Percentiles rank a stretch among this genome's conserved stretches.
Evolutionary conservation across 2,329 filamentous ascomycete genomes (phyloP).

Genomic region (Neofusicoccum parvum): DNA sequence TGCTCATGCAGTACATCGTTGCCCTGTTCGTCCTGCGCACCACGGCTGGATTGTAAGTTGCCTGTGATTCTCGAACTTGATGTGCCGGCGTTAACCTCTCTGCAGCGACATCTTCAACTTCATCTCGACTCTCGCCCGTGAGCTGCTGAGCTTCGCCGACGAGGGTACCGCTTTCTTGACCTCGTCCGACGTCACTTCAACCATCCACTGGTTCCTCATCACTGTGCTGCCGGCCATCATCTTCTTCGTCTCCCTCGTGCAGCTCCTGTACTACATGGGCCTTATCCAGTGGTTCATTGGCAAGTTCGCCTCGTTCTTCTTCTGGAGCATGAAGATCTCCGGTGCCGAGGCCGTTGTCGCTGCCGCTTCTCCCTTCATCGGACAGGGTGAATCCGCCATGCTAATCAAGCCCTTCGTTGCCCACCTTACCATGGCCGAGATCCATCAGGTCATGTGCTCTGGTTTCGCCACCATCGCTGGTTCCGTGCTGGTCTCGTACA

Average conservation of each 20-base stretch:
- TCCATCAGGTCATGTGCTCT: constrained; percentile 91
- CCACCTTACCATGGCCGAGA: constrained; percentile 81
- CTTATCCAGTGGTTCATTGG: constrained; percentile 85
- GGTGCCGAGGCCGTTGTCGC: constrained; percentile 93
- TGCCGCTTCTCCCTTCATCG: constrained; percentile 89
- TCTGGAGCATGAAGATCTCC: constrained; percentile 84
- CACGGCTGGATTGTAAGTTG: constrained; percentile 61
- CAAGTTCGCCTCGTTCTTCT: constrained; percentile 89
- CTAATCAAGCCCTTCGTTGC: constrained; percentile 84
- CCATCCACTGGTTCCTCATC: constrained; percentile 69
- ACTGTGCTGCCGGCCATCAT: constrained; percentile 87
- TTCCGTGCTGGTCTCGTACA: constrained; percentile 83
- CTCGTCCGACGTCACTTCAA: constrained; percentile 37
- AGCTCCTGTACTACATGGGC: constrained; percentile 79
- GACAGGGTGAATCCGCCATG: constrained; percentile 92
- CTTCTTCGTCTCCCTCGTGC: constrained; percentile 93
- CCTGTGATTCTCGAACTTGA: not conserved
- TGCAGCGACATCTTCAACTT: constrained; percentile 83
- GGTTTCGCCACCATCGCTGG: constrained; percentile 93
- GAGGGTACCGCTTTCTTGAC: constrained; percentile 76
- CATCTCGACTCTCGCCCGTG: constrained; percentile 72
- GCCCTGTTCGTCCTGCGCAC: constrained; percentile 87
- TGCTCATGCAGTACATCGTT: constrained; percentile 85
- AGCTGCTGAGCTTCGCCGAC: constrained; percentile 74
- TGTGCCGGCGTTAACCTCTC: not conserved